phyloP scores from a whole-genome alignment of 2,329 filamentous ascomycete genomes.

The Colletotrichum simmondsii region DNA sequence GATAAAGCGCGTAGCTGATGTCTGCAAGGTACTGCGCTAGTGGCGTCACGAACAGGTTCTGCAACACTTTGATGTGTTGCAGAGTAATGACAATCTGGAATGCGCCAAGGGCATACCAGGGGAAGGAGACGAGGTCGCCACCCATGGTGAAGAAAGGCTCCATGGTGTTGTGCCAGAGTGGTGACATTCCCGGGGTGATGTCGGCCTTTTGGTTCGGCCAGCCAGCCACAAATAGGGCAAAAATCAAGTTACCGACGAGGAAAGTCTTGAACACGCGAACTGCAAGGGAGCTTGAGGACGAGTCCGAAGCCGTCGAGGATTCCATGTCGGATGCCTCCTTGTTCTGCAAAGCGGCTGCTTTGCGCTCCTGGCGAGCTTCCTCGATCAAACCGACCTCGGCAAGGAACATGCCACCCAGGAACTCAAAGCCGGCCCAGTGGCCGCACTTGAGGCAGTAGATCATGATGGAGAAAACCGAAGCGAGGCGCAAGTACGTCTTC shows the following conservation, averaged over 20 bases:
- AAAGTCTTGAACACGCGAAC: slow-evolving; percentile 38
- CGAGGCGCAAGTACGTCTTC: slow-evolving; percentile 44
- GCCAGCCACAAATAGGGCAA: slow-evolving; percentile 49
- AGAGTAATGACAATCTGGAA: slow-evolving; percentile 43
- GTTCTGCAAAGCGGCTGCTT: slow-evolving; percentile 26
- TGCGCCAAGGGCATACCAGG: slow-evolving; percentile 51
- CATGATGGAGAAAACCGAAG: slow-evolving; percentile 44
- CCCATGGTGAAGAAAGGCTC: slow-evolving; percentile 46
- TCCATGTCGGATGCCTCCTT: slow-evolving; percentile 30
- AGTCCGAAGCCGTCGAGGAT: slow-evolving; percentile 8
- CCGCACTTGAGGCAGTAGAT: slow-evolving; percentile 50
- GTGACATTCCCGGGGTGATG: slow-evolving; percentile 45
- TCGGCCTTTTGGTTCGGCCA: slow-evolving; percentile 52
- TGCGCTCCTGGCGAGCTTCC: slow-evolving; percentile 22
- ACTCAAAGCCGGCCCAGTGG: slow-evolving; percentile 57
- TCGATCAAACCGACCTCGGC: slow-evolving; percentile 56
- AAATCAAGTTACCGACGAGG: slow-evolving; percentile 40
- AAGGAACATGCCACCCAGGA: slow-evolving; percentile 56
- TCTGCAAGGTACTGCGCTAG: slow-evolving; percentile 66
- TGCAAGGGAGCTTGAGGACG: slow-evolving; percentile 15
- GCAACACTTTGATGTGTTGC: slow-evolving; percentile 43
- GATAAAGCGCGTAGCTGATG: slow-evolving; percentile 68
- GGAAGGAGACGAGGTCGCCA: slow-evolving; percentile 44
- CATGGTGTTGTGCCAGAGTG: slow-evolving; percentile 45
- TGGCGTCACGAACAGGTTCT: slow-evolving; percentile 54